phyloP scores from a whole-genome alignment of 2,329 filamentous ascomycete species.

The Penicillium italicum region DNA sequence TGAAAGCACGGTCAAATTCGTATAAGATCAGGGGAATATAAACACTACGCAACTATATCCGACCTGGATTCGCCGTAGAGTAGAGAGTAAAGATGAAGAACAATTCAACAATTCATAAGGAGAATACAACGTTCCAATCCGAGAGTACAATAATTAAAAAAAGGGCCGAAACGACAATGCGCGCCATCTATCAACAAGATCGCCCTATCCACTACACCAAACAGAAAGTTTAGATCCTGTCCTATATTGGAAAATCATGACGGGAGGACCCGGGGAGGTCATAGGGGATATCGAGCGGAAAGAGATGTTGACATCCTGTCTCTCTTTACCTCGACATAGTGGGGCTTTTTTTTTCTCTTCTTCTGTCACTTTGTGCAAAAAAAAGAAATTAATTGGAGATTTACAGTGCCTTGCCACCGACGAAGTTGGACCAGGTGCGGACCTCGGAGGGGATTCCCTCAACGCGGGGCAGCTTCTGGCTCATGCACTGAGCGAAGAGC shows the following conservation, averaged over 20 bases:
- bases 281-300: conserved; percentile 6
- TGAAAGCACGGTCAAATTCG: neutral
- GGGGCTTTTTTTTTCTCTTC: conserved; percentile 7
- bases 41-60: neutral
- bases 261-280: conserved; percentile 2
- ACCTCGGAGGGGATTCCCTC: conserved; percentile 91
- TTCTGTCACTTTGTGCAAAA: conserved; percentile 17
- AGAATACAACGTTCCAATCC: conserved; percentile 6
- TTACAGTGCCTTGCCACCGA: conserved; percentile 62
- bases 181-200: conserved; percentile 33
- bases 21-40: neutral
- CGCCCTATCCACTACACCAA: conserved; percentile 28
- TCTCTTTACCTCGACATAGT: conserved; percentile 4
- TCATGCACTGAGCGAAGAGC: conserved; percentile 96
- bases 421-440: conserved; percentile 91
- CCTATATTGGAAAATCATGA: conserved; percentile 1
- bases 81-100: conserved; percentile 1
- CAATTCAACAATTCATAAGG: neutral
- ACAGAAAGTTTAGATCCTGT: conserved; percentile 8
- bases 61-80: conserved; percentile 1
- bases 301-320: neutral
- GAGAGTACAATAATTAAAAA: conserved; percentile 8
- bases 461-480: conserved; percentile 82
- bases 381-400: conserved; percentile 13
- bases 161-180: conserved; percentile 19